Percentiles rank a stretch among this genome's conserved stretches.
Conservation (phyloP, 78 protist genomes). For the Corallochytrium limacisporum region DNA sequence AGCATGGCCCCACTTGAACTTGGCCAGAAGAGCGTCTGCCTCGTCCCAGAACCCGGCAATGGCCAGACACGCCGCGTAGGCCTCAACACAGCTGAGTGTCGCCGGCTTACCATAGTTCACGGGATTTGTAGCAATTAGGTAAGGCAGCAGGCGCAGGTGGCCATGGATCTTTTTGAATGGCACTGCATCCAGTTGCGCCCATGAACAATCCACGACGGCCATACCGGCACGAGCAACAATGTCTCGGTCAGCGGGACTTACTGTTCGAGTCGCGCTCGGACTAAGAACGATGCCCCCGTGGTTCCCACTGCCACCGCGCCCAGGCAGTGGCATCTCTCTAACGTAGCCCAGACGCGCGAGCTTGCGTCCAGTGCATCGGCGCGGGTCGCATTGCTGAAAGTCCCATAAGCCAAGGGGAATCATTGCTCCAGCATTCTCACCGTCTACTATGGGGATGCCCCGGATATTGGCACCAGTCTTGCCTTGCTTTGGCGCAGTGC, state of each 20-base stretch:
- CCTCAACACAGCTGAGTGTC: slow-evolving; percentile 79
- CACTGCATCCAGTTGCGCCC: slow-evolving; percentile 69
- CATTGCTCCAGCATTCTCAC: no score
- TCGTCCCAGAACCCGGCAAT: slow-evolving; percentile 33
- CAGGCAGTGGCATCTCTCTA: slow-evolving; percentile 15
- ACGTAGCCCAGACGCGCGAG: slow-evolving; percentile 46
- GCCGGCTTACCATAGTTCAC: slow-evolving; percentile 88
- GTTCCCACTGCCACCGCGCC: neutral
- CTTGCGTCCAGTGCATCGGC: slow-evolving; percentile 73
- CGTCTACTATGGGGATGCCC: no score
- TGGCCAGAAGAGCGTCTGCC: slow-evolving; percentile 43
- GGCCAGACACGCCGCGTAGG: slow-evolving; percentile 86
- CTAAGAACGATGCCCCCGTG: neutral
- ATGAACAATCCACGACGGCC: slow-evolving; percentile 85
- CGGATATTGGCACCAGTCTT: no score
- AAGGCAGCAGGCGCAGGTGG: slow-evolving; percentile 69
- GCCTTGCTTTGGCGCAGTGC: no score
- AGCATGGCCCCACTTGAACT: slow-evolving; percentile 77
- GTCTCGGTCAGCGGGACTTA: slow-evolving; percentile 63
- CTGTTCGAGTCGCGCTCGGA: slow-evolving; percentile 47
- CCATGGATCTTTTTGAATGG: slow-evolving; percentile 51
- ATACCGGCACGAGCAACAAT: slow-evolving; percentile 46
- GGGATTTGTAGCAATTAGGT: slow-evolving; percentile 90
- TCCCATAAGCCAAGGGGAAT: slow-evolving; percentile 55
- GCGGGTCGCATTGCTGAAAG: slow-evolving; percentile 79